A percentile compares a stretch with the other conserved stretches of the same genome.
phyloP scores from a whole-genome alignment of 1,139 yeast genomes.

The Dujonia santamariae region DNA sequence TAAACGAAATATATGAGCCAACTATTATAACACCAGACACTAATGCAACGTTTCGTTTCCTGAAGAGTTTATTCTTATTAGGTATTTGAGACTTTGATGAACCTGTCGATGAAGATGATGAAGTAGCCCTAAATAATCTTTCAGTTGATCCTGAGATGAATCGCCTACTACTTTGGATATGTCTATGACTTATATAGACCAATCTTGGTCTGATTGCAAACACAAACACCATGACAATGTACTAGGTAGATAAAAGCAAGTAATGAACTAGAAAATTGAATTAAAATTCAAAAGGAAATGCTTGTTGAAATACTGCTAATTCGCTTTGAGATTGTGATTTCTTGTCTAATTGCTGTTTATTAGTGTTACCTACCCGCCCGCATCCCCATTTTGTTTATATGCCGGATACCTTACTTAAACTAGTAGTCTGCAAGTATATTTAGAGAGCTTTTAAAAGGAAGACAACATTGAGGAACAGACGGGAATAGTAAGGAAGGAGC shows the following conservation, averaged over 20 bases:
- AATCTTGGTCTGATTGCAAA: conserved; percentile 31
- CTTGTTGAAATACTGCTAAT: too few relatives aligned
- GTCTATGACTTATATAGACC: conserved; percentile 25
- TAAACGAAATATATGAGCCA: conserved; percentile 42
- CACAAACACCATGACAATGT: conserved; percentile 24
- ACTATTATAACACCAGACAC: conserved; percentile 46
- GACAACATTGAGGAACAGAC: too few relatives aligned
- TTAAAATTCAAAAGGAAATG: too few relatives aligned
- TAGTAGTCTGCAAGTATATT: too few relatives aligned
- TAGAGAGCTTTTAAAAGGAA: too few relatives aligned
- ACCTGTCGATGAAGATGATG: conserved; percentile 9
- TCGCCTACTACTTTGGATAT: conserved; percentile 16
- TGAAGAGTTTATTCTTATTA: conserved; percentile 11
- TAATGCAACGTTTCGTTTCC: conserved; percentile 37
- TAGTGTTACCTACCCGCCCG: too few relatives aligned
- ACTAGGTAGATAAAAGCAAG: background rate
- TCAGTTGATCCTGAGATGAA: conserved; percentile 13
- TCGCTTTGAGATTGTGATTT: too few relatives aligned
- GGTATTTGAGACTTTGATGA: conserved; percentile 5
- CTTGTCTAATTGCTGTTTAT: too few relatives aligned
- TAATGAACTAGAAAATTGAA: background rate
- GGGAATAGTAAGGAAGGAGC: too few relatives aligned
- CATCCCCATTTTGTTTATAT: too few relatives aligned
- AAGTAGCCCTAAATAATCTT: conserved; percentile 12
- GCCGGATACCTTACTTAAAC: too few relatives aligned